Conservation (phyloP, 345 rosid species). For the Dipteronia dyeriana region DNA sequence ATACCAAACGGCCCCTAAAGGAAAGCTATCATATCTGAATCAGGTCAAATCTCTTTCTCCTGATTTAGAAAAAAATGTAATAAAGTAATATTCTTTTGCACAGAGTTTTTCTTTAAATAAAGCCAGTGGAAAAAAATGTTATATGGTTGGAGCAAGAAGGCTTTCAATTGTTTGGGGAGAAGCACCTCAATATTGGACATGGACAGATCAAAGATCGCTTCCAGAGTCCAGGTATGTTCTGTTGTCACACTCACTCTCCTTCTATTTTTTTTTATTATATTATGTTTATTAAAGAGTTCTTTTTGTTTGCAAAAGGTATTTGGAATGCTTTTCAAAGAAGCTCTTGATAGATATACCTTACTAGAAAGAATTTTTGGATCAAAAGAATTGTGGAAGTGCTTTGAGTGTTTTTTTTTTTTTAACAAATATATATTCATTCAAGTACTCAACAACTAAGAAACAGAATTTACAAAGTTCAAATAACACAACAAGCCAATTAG, state of each 20-base stretch:
- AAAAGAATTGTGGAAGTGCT: too few relatives aligned
- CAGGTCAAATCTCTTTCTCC: background rate
- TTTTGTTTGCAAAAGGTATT: background rate
- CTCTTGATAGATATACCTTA: background rate
- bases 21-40: background rate
- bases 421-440: too few relatives aligned
- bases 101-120: conserved; percentile 43
- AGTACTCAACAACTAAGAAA: too few relatives aligned
- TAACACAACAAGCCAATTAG: too few relatives aligned
- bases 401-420: too few relatives aligned
- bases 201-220: conserved; percentile 7
- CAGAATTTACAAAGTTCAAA: too few relatives aligned
- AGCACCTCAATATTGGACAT: conserved; percentile 31
- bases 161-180: conserved; percentile 37
- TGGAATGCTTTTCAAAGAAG: background rate
- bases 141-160: conserved; percentile 34
- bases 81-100: background rate
- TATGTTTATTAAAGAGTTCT: background rate
- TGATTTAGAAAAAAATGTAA: too few relatives aligned
- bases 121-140: conserved; percentile 40
- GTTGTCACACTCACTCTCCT: background rate
- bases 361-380: background rate
- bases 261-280: background rate
- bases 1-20: too few relatives aligned
- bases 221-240: conserved; percentile 29